Evolutionary conservation across 2,329 filamentous ascomycete genomes (phyloP), one percentile per base, ranked within the genome.

Genomic region (Venturia pyrina): DNA sequence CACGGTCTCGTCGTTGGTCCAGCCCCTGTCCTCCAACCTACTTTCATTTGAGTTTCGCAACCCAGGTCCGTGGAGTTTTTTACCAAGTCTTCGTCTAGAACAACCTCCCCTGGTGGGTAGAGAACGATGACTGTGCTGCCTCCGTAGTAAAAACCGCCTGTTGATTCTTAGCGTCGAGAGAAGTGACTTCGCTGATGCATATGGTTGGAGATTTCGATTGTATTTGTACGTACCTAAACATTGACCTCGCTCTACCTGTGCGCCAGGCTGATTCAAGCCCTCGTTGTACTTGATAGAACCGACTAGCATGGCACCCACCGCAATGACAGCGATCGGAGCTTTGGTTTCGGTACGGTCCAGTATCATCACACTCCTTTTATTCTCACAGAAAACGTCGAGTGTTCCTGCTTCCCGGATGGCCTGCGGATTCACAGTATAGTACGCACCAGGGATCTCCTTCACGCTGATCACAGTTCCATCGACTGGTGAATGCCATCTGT

Each of bases 301-400:
- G 0, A 79, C 78, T 32, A 79, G 70, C 78, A 79, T 79, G 1
- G 78, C 78, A 10, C 78, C 78, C 1, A 79, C 76, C 4, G 78
- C 78, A 19, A 79, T 69, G 34, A 79, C 67, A 0, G 75, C 76
- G 19, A 79, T 70, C 0, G 69, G 71, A 11, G 69, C 66, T 0
- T 71, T 71, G 1, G 73, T 76, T 1, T 66, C 68, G 1, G 64
- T 66, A 1, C 76, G 71, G 40, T 71, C 68, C 37, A 79, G 62
- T 46, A 74, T 66, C 77, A 79, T 79, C 41, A 79, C 75, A 4
- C 70, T 73, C 17, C 78, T 69, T 66, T 71, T 72, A 68, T 79
- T 79, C 70, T 79, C 77, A 66, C 77, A 78, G 67, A 79, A 79
- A 2, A 79, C 78, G 66, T 79, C 75, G 40, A 79, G 68, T 2